Evolutionary conservation across 192 early-diverging fungal species (phyloP).

Genomic region (Chytriomyces sp.): DNA sequence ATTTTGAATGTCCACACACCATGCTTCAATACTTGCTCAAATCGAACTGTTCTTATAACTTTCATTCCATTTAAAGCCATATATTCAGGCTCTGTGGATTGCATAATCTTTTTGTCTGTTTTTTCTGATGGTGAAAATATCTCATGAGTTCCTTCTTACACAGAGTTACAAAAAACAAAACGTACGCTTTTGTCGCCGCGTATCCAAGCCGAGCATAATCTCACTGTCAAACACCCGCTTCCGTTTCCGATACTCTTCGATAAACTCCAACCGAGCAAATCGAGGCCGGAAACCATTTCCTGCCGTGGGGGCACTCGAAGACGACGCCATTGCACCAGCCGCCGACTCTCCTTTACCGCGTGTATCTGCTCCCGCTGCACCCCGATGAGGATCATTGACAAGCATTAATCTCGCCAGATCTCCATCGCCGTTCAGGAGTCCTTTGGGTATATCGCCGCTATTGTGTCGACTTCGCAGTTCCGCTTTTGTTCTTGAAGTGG

Average conservation of each 20-base stretch:
- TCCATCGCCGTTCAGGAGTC: not conserved
- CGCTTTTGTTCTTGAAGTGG: slow-evolving; percentile 2
- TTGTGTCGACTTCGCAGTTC: slow-evolving; percentile 1
- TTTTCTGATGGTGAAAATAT: slow-evolving; percentile 9
- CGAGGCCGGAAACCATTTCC: slow-evolving; percentile 13
- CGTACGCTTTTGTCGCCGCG: slow-evolving; percentile 7
- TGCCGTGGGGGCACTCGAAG: too few species aligned
- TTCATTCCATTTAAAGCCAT: slow-evolving; percentile 19
- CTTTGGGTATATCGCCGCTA: not conserved
- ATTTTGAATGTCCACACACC: not conserved
- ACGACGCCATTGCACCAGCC: too few species aligned
- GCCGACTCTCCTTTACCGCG: too few species aligned
- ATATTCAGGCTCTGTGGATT: slow-evolving; percentile 25
- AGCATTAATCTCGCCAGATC: not conserved
- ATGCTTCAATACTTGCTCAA: slow-evolving; percentile 24
- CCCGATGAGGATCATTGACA: not conserved
- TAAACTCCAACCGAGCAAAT: slow-evolving; percentile 15
- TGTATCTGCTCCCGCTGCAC: too few species aligned
- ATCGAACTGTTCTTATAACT: slow-evolving; percentile 32
- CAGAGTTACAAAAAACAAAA: slow-evolving; percentile 6
- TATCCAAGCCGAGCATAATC: slow-evolving; percentile 32
- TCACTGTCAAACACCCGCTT: slow-evolving; percentile 23
- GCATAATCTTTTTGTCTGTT: slow-evolving; percentile 1
- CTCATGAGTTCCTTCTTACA: not conserved
- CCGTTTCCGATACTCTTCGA: slow-evolving; percentile 33